Evolutionary conservation across 129 eudicot species (phyloP).

Genomic region (Lactuca sativa): DNA sequence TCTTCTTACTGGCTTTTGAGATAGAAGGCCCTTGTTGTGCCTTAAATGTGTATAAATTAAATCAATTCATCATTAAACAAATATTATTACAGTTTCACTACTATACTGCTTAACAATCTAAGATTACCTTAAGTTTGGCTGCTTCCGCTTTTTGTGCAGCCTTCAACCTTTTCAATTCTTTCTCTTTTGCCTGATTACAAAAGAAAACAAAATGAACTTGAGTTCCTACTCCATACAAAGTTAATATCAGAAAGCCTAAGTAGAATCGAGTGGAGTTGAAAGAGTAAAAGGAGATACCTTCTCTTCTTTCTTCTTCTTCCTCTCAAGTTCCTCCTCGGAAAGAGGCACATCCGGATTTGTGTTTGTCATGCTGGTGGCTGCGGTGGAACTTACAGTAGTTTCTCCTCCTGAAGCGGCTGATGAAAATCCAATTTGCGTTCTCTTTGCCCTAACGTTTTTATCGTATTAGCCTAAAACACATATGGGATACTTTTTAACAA

Average conservation of each 20-base stretch:
- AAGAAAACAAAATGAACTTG: background rate
- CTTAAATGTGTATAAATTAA: conserved; percentile 27
- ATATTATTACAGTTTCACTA: background rate
- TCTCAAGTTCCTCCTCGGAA: conserved; percentile 36
- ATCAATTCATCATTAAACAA: conserved; percentile 9
- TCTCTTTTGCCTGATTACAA: conserved; percentile 66
- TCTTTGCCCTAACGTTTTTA: background rate
- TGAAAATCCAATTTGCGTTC: background rate
- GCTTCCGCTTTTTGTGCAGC: conserved; percentile 94
- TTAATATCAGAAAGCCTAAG: too few species aligned
- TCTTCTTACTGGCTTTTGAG: conserved; percentile 60
- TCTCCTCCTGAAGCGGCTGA: too few species aligned
- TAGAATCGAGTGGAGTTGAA: background rate
- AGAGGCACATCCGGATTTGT: conserved; percentile 22
- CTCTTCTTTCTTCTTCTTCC: conserved; percentile 46
- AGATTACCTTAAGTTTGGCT: conserved; percentile 71
- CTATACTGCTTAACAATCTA: background rate
- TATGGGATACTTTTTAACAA: background rate
- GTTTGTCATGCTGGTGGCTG: background rate
- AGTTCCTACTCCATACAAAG: background rate
- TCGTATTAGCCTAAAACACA: too few species aligned
- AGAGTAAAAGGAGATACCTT: conserved; percentile 18
- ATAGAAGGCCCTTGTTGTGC: conserved; percentile 61
- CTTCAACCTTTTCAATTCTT: conserved; percentile 81
- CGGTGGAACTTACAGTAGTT: too few species aligned